Base-by-base conservation (phyloP, 2,329 filamentous ascomycete genomes). In the Epichloe sibirici region DNA sequence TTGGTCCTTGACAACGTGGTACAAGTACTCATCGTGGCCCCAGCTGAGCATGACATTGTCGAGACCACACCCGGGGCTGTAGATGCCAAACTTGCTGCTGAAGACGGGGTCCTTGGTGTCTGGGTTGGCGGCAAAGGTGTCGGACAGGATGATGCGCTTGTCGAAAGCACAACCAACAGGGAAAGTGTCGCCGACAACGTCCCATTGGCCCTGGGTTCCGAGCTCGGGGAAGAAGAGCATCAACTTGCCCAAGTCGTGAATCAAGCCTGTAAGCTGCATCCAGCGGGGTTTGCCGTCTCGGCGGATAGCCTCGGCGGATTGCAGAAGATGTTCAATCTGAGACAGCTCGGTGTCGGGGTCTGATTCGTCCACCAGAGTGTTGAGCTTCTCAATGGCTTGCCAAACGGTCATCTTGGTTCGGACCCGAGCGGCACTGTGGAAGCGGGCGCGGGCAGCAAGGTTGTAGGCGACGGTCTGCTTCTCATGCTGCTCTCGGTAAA, bases 321-420 rank as follows among this genome's bases (percentile, higher is more conserved):
- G 90, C 15, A 95, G 79, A 34, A 95, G 77, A 69, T 95, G 90
- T 70, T 94, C 86, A 65, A 95, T 94, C 73, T 95, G 90, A 31
- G 82, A 85, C 57, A 95, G 82, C 47, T 80, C 82, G 45, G 90
- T 95, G 71, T 95, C 89, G 1, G 90, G 90, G 72, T 95, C 90
- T 21, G 85, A 90, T 70, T 94, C 87, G 71, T 95, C 90, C 67
- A 95, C 86, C 50, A 95, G 78, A 0, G 86, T 89, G 77, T 95
- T 88, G 63, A 95, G 83, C 70, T 89, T 90, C 78, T 94, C 88
- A 71, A 95, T 93, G 21, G 90, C 90, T 67, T 94, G 76, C 90
- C 89, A 95, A 66, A 95, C 77, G 56, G 83, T 85, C 86, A 95
- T 88, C 67, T 86, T 77, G 15, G 85, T 81, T 51, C 75, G 71